A percentile compares a stretch with the other conserved stretches of the same genome.
These are phyloP conservation scores for Eucalyptus dawsonii DNA, from an alignment of 345 rosid species.

Conservation along the genomic window DNA sequence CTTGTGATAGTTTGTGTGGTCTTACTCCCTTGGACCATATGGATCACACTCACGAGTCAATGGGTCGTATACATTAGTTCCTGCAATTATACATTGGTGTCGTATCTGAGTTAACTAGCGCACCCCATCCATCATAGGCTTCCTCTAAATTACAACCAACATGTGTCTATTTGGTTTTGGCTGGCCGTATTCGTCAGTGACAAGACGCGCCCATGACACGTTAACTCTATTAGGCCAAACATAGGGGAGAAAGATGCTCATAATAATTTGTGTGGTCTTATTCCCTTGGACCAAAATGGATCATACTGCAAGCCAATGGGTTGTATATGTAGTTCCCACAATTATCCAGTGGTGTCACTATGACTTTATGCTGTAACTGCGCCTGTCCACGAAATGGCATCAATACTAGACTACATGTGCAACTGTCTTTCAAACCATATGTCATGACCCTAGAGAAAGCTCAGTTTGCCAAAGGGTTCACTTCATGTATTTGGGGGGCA, in stretches of 20 bases:
- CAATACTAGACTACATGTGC: not conserved
- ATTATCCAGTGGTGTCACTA: not conserved
- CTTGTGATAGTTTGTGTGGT: not conserved
- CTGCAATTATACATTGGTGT: not conserved
- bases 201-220: not conserved
- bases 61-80: not conserved
- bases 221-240: not conserved
- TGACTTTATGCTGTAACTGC: not conserved
- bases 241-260: not conserved
- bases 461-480: not conserved
- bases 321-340: not conserved
- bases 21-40: not conserved
- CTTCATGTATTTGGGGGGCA: not conserved
- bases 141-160: not conserved
- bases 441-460: not conserved
- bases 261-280: not conserved
- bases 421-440: not conserved
- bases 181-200: not conserved
- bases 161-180: not conserved
- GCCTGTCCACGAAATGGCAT: not conserved
- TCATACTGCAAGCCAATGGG: not conserved
- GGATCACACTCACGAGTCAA: not conserved
- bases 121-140: not conserved
- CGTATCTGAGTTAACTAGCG: not conserved
- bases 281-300: not conserved